These are phyloP conservation scores for Cerrena zonata DNA, from an alignment of 1,284 basidiomycete genomes.

Conservation along the genomic window DNA sequence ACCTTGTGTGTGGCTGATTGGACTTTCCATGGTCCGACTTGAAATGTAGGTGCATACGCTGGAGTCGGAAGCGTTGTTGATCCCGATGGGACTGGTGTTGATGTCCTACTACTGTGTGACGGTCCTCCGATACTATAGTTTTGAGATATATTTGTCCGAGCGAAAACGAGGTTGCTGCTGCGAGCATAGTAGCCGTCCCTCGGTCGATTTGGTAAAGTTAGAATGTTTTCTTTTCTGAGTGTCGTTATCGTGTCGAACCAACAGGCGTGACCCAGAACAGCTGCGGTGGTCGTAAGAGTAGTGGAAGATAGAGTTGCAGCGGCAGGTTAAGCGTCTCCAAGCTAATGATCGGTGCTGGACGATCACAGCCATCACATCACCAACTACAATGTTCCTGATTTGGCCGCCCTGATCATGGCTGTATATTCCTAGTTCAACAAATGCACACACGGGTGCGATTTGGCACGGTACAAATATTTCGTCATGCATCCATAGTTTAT, in stretches of 20 bases:
- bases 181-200: slow-evolving; percentile 52
- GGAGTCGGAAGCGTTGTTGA: slow-evolving; percentile 38
- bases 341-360: background rate
- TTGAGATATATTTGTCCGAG: slow-evolving; percentile 79
- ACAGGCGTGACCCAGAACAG: no score
- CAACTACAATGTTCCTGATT: background rate
- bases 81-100: slow-evolving; percentile 54
- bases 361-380: background rate
- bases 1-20: slow-evolving; percentile 81
- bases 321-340: no score
- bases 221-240: no score
- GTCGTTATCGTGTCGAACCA: no score
- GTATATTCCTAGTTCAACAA: no score
- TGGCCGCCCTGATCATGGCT: background rate
- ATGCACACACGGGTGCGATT: no score
- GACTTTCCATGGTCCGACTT: slow-evolving; percentile 84
- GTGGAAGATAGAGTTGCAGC: no score
- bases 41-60: slow-evolving; percentile 49
- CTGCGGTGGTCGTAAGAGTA: no score
- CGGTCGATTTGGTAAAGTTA: no score
- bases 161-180: slow-evolving; percentile 88
- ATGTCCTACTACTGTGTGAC: slow-evolving; percentile 46
- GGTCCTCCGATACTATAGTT: slow-evolving; percentile 66
- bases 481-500: no score
- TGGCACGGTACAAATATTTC: no score